phyloP scores from a whole-genome alignment of 202 grass and related monocot species.

The Panicum hallii region DNA sequence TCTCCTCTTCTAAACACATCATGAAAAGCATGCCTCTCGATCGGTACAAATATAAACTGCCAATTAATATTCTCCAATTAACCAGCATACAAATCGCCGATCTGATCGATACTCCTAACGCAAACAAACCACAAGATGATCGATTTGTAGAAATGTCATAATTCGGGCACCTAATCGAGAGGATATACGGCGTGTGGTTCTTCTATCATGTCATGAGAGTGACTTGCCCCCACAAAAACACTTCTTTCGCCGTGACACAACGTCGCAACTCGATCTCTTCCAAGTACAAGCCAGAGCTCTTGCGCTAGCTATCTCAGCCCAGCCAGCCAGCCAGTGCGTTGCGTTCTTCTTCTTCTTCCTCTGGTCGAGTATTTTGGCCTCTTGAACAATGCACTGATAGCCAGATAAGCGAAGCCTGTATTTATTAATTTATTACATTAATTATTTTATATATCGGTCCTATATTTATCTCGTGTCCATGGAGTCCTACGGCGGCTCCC shows the following conservation, averaged over 20 bases:
- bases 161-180: slow-evolving; percentile 2
- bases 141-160: background rate
- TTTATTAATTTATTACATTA: slow-evolving; percentile 52
- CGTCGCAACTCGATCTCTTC: slow-evolving; percentile 3
- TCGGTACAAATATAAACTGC: background rate
- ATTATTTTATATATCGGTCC: slow-evolving; percentile 23
- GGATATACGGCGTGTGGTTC: slow-evolving; percentile 19
- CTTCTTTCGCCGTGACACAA: slow-evolving; percentile 22
- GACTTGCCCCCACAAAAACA: slow-evolving; percentile 27
- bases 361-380: background rate
- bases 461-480: slow-evolving; percentile 37
- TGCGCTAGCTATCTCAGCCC: background rate
- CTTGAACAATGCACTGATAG: slow-evolving; percentile 31
- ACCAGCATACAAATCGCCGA: background rate
- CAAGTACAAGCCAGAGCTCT: background rate
- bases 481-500: slow-evolving; percentile 42
- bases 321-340: background rate
- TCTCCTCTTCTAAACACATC: background rate
- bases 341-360: slow-evolving; percentile 11
- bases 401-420: background rate
- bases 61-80: background rate
- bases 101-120: background rate
- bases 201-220: slow-evolving; percentile 46
- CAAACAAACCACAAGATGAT: background rate
- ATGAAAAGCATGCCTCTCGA: background rate